Conservation (phyloP, 371 early-diverging fungal genomes). For the Mortierella sp. region DNA sequence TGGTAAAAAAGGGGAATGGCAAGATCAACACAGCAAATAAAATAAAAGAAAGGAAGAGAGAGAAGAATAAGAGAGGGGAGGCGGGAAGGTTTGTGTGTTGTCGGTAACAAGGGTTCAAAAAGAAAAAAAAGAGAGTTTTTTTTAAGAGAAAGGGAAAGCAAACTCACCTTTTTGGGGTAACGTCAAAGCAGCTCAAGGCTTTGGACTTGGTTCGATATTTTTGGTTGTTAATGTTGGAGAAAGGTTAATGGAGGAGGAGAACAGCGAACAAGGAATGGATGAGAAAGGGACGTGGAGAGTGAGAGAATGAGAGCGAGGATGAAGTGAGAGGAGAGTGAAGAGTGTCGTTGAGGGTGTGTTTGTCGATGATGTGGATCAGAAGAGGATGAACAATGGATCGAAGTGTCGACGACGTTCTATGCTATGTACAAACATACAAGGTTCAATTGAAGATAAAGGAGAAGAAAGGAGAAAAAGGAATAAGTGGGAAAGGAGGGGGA, state of each 20-base stretch:
- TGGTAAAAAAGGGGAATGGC: neutral
- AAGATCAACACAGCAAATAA: neutral
- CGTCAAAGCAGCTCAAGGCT: neutral
- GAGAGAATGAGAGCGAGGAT: neutral
- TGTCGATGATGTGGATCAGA: neutral
- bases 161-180: conserved; percentile 6
- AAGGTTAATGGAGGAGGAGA: neutral
- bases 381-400: too few species aligned
- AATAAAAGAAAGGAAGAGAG: neutral
- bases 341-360: neutral
- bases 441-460: neutral
- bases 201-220: neutral
- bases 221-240: neutral
- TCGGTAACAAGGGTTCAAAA: neutral
- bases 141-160: neutral
- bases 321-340: neutral
- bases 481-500: neutral
- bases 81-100: neutral
- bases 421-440: neutral
- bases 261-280: neutral
- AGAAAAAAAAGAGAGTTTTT: neutral
- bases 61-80: neutral
- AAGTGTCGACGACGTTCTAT: neutral
- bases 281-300: neutral
- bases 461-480: neutral